phyloP scores from a whole-genome alignment of 257 asterid species.

The Echium plantagineum region DNA sequence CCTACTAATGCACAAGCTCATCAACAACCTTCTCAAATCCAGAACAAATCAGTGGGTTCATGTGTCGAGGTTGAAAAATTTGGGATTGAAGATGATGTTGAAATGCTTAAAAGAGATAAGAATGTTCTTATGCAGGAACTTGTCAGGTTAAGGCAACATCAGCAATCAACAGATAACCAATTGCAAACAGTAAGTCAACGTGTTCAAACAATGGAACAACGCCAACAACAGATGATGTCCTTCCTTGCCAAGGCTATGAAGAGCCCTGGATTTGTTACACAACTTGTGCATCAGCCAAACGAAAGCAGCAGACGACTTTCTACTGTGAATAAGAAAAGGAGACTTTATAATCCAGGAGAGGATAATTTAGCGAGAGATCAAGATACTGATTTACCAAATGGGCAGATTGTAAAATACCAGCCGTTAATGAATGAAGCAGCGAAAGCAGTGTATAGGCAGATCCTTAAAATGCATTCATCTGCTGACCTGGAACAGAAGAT shows the following conservation, averaged over 20 bases:
- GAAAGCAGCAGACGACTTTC: constrained; percentile 40
- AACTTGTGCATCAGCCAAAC: constrained; percentile 53
- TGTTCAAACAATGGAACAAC: constrained; percentile 65
- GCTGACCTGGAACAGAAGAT: constrained; percentile 32
- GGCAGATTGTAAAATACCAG: constrained; percentile 50
- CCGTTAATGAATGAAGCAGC: constrained; percentile 83
- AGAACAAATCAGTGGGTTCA: constrained; percentile 33
- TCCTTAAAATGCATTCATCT: constrained; percentile 43
- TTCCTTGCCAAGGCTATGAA: constrained; percentile 85
- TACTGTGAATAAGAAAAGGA: constrained; percentile 62
- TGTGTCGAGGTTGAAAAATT: constrained; percentile 57
- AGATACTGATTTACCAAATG: constrained; percentile 34
- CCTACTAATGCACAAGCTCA: constrained; percentile 34
- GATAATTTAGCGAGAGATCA: constrained; percentile 26
- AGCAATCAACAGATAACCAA: constrained; percentile 55
- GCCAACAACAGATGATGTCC: constrained; percentile 78
- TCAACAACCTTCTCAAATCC: constrained; percentile 27
- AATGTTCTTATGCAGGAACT: constrained; percentile 79
- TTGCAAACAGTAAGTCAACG: constrained; percentile 65
- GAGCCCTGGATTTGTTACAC: constrained; percentile 65
- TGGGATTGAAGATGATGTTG: constrained; percentile 68
- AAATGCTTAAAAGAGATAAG: constrained; percentile 61
- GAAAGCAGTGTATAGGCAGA: constrained; percentile 45
- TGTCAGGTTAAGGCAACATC: constrained; percentile 69
- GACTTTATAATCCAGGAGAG: constrained; percentile 54